A percentile compares a stretch with the other conserved stretches of the same genome.
Evolutionary conservation across 768 basidiomycete species (phyloP).

Genomic region (Rickenella mellea): DNA sequence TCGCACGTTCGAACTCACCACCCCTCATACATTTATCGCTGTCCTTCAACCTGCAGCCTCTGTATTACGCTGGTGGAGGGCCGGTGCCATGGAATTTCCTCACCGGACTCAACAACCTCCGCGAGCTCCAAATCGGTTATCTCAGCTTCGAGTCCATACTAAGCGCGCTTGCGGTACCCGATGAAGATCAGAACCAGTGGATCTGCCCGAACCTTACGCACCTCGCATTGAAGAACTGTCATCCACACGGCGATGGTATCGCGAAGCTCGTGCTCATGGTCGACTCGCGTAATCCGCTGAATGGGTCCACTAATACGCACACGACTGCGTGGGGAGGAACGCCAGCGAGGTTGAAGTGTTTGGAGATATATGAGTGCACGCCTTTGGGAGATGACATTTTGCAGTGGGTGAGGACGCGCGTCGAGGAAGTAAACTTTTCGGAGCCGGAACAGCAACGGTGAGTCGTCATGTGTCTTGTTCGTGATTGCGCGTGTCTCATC

Average conservation of each 20-base stretch:
- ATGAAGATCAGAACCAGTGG: slow-evolving; percentile 52
- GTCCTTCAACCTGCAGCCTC: slow-evolving; percentile 37
- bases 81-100: slow-evolving; percentile 63
- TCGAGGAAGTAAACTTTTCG: slow-evolving; percentile 55
- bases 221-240: slow-evolving; percentile 56
- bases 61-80: slow-evolving; percentile 52
- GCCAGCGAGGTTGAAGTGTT: slow-evolving; percentile 40
- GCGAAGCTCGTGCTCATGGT: slow-evolving; percentile 63
- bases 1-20: slow-evolving; percentile 50
- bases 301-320: slow-evolving; percentile 19
- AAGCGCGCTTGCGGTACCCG: slow-evolving; percentile 44
- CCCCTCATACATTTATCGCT: slow-evolving; percentile 51
- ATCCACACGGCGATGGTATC: slow-evolving; percentile 55
- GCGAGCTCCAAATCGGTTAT: slow-evolving; percentile 53
- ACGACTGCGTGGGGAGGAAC: slow-evolving; percentile 35
- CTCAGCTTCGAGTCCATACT: slow-evolving; percentile 59
- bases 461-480: no score
- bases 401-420: slow-evolving; percentile 52
- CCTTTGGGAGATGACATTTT: slow-evolving; percentile 60
- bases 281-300: slow-evolving; percentile 64
- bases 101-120: slow-evolving; percentile 45
- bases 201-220: slow-evolving; percentile 52
- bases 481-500: no score
- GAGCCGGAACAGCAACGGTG: no score
- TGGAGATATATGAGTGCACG: slow-evolving; percentile 63